Conservation (phyloP, 2,329 filamentous ascomycete species). For the Nemania diffusa region DNA sequence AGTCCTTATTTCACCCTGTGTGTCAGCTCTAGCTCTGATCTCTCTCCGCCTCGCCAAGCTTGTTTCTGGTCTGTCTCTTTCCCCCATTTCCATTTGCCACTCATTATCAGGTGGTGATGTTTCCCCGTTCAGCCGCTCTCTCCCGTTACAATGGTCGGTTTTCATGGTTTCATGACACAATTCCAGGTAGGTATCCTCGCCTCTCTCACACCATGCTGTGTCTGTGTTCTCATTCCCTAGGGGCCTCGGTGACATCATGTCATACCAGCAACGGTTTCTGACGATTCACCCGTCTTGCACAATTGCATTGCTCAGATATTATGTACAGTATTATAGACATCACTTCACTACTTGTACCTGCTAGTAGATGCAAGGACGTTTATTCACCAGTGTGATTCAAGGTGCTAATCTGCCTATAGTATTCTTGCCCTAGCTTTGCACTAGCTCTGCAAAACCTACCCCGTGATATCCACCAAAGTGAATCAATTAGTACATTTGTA, state of each 20-base stretch:
- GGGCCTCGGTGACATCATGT: slow-evolving; percentile 33
- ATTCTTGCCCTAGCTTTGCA: no score
- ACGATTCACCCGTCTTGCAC: slow-evolving; percentile 9
- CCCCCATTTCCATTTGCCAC: not conserved
- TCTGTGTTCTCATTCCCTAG: slow-evolving; percentile 9
- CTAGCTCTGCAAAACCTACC: not conserved
- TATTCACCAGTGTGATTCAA: no score
- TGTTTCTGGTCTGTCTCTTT: slow-evolving; percentile 3
- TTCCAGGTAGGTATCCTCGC: not conserved
- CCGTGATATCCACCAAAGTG: not conserved
- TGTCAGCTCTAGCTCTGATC: slow-evolving; percentile 25
- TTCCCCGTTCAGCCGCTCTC: slow-evolving; percentile 22
- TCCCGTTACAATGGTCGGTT: not conserved
- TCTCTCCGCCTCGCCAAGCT: slow-evolving; percentile 4
- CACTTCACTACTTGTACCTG: no score
- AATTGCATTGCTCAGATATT: not conserved
- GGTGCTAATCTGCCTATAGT: no score
- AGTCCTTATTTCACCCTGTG: slow-evolving; percentile 22
- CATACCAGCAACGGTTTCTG: slow-evolving; percentile 19
- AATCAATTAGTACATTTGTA: not conserved
- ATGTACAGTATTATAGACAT: not conserved
- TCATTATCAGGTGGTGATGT: not conserved
- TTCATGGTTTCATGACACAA: slow-evolving; percentile 10
- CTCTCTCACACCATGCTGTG: not conserved
- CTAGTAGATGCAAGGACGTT: no score